Percentiles rank a stretch among this genome's conserved stretches.
Evolutionary conservation across 306 rosid genomes (phyloP).

Genomic region (Lathyrus tuberosus): DNA sequence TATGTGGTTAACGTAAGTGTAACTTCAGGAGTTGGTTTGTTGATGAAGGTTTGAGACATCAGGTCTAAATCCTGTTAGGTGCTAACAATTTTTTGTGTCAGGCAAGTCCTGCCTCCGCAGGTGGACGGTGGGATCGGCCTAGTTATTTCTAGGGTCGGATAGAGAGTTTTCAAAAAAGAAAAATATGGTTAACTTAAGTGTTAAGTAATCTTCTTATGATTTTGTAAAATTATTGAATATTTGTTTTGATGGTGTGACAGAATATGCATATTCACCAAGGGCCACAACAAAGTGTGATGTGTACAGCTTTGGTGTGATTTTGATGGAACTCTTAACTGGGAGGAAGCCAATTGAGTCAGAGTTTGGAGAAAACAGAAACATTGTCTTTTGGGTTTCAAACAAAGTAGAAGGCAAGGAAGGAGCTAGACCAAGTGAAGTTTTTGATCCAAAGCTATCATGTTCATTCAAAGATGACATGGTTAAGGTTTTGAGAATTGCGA

Average conservation of each 20-base stretch:
- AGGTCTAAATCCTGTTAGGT: no score
- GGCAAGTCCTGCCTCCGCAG: no score
- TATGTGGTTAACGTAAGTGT: neutral
- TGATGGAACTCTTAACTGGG: conserved; percentile 92
- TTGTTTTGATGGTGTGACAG: conserved; percentile 54
- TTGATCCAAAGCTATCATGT: conserved; percentile 60
- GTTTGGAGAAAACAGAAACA: conserved; percentile 90
- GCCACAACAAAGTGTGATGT: conserved; percentile 95
- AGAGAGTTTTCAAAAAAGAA: no score
- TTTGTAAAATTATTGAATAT: conserved; percentile 1
- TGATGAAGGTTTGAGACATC: no score
- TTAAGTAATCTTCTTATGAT: neutral
- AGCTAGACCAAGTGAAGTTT: conserved; percentile 65
- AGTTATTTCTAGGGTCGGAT: no score
- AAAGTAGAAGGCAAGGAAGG: conserved; percentile 87
- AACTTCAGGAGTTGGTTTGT: no score
- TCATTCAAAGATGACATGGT: conserved; percentile 73
- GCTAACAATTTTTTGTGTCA: no score
- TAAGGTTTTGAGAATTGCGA: conserved; percentile 72
- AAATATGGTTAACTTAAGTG: neutral
- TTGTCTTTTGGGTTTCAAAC: conserved; percentile 85
- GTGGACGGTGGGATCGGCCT: no score
- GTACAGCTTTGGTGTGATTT: conserved; percentile 89
- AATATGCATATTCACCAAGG: conserved; percentile 91
- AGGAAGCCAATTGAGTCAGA: conserved; percentile 85